Percentiles rank a stretch among this genome's conserved stretches.
Evolutionary conservation across 2,329 filamentous ascomycete species (phyloP).

Genomic region (Paracorniculantispora psalliotae): DNA sequence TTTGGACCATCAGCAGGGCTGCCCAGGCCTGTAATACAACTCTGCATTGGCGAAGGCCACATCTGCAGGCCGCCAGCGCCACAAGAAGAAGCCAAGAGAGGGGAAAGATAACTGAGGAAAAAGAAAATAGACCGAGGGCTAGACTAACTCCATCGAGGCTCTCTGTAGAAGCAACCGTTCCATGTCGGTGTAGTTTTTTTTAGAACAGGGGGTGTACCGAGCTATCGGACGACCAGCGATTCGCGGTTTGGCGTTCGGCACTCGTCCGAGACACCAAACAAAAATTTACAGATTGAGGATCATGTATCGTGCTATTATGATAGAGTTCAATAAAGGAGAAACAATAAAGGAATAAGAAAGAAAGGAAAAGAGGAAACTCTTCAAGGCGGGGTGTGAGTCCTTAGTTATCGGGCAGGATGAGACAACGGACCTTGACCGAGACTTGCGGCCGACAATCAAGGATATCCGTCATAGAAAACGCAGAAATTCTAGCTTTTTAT

Average conservation of each 20-base stretch:
- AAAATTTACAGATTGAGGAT: neutral
- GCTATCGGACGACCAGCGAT: neutral
- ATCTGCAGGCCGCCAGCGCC: no score
- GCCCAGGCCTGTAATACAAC: neutral
- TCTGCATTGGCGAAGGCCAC: neutral
- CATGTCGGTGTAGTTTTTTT: neutral
- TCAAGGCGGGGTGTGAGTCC: no score
- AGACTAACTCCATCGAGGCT: neutral
- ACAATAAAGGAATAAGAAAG: no score
- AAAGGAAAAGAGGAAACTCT: no score
- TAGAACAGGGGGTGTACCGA: neutral
- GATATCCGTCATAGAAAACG: no score
- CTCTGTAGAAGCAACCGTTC: neutral
- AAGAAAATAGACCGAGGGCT: neutral
- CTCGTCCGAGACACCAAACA: neutral
- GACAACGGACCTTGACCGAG: no score
- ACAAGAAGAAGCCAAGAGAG: neutral
- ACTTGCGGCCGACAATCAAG: no score
- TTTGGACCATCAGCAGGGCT: neutral
- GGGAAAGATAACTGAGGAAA: neutral
- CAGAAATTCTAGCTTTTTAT: no score
- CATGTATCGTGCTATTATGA: neutral
- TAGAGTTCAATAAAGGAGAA: no score
- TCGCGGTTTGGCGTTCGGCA: neutral
- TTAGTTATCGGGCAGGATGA: no score